phyloP scores from a whole-genome alignment of 1,284 basidiomycete genomes.

The Cystobasidium slooffiae region DNA sequence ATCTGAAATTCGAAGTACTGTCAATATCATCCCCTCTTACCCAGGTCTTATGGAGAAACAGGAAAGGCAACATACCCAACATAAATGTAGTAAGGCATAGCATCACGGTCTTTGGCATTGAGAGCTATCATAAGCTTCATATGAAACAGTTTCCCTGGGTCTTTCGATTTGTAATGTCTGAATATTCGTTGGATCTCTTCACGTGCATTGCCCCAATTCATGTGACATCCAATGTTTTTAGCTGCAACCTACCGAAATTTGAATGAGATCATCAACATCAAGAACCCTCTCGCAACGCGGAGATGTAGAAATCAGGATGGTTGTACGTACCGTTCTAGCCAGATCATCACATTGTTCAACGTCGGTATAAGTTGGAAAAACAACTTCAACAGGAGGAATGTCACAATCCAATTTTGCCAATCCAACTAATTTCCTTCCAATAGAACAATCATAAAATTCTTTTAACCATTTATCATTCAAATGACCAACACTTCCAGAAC shows the following conservation, averaged over 20 bases:
- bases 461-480: constrained; percentile 29
- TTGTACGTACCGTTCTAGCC: constrained; percentile 19
- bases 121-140: constrained; percentile 43
- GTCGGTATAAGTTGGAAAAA: constrained; percentile 41
- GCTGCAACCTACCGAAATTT: constrained; percentile 9
- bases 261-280: background rate
- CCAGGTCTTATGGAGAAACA: background rate
- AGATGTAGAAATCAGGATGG: background rate
- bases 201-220: constrained; percentile 1
- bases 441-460: constrained; percentile 30
- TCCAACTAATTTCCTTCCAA: constrained; percentile 17
- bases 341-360: constrained; percentile 36
- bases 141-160: constrained; percentile 44
- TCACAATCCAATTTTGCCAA: constrained; percentile 6
- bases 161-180: constrained; percentile 44
- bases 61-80: constrained; percentile 21
- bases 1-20: constrained; percentile 25
- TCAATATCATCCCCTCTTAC: background rate
- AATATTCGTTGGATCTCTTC: constrained; percentile 37
- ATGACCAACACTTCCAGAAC: constrained; percentile 40
- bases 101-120: background rate
- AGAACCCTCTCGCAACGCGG: background rate
- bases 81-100: constrained; percentile 37
- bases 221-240: constrained; percentile 43
- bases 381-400: constrained; percentile 36